A percentile compares a stretch with the other conserved stretches of the same genome.
These are phyloP conservation scores for Climacium dendroides DNA, from an alignment of 225 moss, liverwort and hornwort species.

Conservation along the genomic window DNA sequence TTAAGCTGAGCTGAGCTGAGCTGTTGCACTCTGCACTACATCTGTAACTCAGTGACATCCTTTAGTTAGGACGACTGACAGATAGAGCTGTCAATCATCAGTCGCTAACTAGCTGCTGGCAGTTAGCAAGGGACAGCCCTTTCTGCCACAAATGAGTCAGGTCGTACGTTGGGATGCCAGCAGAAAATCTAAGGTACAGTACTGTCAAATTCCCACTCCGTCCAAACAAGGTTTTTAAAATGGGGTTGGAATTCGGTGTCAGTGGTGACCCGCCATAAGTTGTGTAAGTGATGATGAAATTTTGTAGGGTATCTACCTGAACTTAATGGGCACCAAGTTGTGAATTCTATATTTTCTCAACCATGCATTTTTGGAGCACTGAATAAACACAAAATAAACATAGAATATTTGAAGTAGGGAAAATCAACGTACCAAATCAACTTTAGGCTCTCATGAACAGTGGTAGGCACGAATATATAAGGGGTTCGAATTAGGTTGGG, in stretches of 20 bases:
- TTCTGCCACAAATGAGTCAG: background rate
- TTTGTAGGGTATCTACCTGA: accelerated
- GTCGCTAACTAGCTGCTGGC: background rate
- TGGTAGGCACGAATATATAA: too few relatives aligned
- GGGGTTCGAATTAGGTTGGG: too few relatives aligned
- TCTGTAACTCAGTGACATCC: too few relatives aligned
- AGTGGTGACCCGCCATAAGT: too few relatives aligned
- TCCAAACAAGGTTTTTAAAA: background rate
- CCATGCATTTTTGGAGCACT: too few relatives aligned
- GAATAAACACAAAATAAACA: too few relatives aligned
- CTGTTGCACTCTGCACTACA: background rate
- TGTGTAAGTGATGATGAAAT: too few relatives aligned
- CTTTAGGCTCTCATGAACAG: too few relatives aligned
- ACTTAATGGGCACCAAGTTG: too few relatives aligned
- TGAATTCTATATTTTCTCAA: background rate
- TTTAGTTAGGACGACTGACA: background rate
- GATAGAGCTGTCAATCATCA: background rate
- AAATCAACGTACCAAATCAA: background rate
- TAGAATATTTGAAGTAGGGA: too few relatives aligned
- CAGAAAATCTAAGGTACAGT: background rate
- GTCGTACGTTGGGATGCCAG: background rate
- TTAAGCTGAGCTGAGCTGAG: background rate
- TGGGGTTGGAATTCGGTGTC: too few relatives aligned
- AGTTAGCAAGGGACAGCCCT: background rate
- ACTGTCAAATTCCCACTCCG: background rate